Base-by-base conservation (phyloP, 2,329 filamentous ascomycete genomes). In the Didymella arachidicola region DNA sequence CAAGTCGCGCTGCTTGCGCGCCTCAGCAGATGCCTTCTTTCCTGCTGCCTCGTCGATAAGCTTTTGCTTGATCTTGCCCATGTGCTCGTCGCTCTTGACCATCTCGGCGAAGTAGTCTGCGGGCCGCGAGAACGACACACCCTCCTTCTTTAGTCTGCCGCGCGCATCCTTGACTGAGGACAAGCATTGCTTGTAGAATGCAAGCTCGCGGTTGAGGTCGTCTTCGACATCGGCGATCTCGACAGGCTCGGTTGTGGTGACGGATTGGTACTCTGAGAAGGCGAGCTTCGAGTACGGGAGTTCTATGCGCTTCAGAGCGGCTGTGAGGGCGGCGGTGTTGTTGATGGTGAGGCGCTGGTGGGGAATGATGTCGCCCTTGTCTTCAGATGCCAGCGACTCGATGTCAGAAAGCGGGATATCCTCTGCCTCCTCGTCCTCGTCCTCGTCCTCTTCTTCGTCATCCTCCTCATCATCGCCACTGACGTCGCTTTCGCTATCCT, bases 61-160 rank as follows among this genome's bases (percentile, higher is more conserved):
- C 84, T 96, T 96, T 72, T 89, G 87, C 84, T 96, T 96, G 76
- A 99, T 91, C 84, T 91, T 93, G 76, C 91, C 91, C 95, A 99
- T 99, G 79, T 97, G 95, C 71, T 96, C 94, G 76, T 99, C 95
- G 72, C 89, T 92, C 86, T 98, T 98, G 72, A 97, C 89, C 93
- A 98, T 99, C 83, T 99, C 95, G 43, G 95, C 95, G 71, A 99
- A 99, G 81, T 96, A 99, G 80, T 99, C 95, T 55, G 87, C 89
- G 3, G 95, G 95, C 10, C 95, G 86, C 27, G 92, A 89, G 80
- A 99, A 99, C 7, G 91, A 86, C 0, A 94, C 85, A 8, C 89
- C 89, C 78, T 97, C 94, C 63, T 89, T 88, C 73, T 91, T 89
- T 25, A 99, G 84, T 61, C 88, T 81, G n/a, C 81, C 77, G 55